Conservation (phyloP, 768 basidiomycete species). For the Leccinum barrowsii region DNA sequence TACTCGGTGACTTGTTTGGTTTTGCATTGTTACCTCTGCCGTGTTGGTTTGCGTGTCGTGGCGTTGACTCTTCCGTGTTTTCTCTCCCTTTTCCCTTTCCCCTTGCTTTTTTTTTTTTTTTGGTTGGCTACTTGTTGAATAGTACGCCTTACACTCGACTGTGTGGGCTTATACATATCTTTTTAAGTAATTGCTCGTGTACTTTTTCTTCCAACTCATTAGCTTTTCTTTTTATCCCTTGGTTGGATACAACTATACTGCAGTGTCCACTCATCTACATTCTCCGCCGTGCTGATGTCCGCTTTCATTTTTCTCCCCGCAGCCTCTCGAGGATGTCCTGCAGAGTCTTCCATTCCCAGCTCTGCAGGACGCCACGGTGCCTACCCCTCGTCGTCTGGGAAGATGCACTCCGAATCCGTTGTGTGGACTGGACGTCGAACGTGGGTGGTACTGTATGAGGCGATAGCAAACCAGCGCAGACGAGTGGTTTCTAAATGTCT, state of each 20-base stretch:
- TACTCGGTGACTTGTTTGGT: background rate
- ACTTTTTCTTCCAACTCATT: background rate
- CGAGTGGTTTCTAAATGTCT: conserved; percentile 41
- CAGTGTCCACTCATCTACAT: background rate
- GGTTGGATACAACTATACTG: background rate
- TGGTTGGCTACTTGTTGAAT: background rate
- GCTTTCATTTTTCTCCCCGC: background rate
- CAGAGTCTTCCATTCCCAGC: conserved; percentile 7
- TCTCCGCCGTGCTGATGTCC: background rate
- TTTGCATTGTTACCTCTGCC: conserved; percentile 1
- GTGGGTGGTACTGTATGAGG: conserved; percentile 4
- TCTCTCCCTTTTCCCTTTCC: background rate
- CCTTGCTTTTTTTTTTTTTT: background rate
- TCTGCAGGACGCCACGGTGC: conserved; percentile 8
- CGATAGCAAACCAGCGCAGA: conserved; percentile 37
- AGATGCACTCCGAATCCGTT: conserved; percentile 5
- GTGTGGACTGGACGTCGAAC: conserved; percentile 9
- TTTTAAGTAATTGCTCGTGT: conserved; percentile 13
- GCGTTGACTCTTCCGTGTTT: background rate
- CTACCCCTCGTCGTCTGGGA: conserved; percentile 14
- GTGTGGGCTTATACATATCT: conserved; percentile 2
- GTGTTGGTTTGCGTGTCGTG: conserved; percentile 1
- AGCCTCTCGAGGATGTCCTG: conserved; percentile 8
- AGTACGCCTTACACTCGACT: background rate
- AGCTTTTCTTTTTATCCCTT: background rate